phyloP scores from a whole-genome alignment of 257 asterid genomes.

The Ajuga chamaepitys region DNA sequence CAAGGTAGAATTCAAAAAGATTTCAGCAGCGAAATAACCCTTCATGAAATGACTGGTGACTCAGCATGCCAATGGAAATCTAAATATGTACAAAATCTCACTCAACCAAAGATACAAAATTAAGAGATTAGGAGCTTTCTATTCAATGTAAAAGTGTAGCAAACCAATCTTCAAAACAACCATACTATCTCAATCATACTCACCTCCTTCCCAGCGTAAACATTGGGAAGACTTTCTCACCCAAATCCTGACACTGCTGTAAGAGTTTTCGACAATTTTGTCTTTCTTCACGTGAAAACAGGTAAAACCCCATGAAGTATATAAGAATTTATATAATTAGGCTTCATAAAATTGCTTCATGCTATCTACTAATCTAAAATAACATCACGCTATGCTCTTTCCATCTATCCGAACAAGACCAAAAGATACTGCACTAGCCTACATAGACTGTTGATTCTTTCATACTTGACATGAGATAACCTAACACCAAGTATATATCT shows the following conservation, averaged over 20 bases:
- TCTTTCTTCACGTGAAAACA: not conserved
- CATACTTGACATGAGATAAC: constrained; percentile 2
- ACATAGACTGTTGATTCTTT: not conserved
- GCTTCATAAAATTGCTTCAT: not conserved
- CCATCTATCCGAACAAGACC: constrained; percentile 12
- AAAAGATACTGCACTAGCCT: not conserved
- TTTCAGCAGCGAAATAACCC: constrained; percentile 7
- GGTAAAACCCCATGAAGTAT: too few species aligned
- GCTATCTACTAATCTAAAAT: not conserved
- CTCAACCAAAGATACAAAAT: not conserved
- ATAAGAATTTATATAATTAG: not conserved
- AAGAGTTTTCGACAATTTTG: not conserved
- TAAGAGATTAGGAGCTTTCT: not conserved
- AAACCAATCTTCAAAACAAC: not conserved
- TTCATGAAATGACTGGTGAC: not conserved
- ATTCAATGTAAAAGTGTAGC: not conserved
- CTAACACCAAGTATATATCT: not conserved
- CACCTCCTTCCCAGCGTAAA: not conserved
- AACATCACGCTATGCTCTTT: not conserved
- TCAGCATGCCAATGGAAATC: not conserved
- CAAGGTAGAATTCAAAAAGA: constrained; percentile 17
- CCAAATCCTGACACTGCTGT: too few species aligned
- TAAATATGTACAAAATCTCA: not conserved
- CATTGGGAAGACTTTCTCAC: not conserved
- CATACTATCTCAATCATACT: not conserved